Percentiles rank a stretch among this genome's conserved stretches.
phyloP scores from a whole-genome alignment of 371 early-diverging fungal species.

The Actinomucor elegans region DNA sequence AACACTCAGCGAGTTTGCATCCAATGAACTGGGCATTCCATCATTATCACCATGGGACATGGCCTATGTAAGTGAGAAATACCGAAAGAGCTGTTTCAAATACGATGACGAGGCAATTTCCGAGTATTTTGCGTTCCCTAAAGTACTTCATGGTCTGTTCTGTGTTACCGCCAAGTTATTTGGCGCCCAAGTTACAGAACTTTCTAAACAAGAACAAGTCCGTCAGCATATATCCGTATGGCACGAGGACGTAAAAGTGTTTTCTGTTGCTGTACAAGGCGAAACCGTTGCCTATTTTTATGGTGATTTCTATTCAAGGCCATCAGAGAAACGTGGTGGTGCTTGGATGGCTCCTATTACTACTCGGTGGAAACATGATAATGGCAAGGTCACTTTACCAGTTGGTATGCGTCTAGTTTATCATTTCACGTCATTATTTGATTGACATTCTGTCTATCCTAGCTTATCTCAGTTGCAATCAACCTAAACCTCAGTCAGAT shows the following conservation, averaged over 20 bases:
- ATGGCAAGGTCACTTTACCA: slow-evolving; percentile 50
- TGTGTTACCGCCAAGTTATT: too few species aligned
- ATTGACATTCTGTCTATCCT: too few species aligned
- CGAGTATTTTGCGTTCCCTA: slow-evolving; percentile 58
- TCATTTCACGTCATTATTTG: too few species aligned
- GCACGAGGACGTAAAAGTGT: slow-evolving; percentile 65
- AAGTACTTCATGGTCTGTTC: slow-evolving; percentile 59
- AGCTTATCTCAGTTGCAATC: slow-evolving; percentile 67
- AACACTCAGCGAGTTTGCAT: slow-evolving; percentile 39
- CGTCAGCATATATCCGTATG: too few species aligned
- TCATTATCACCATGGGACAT: slow-evolving; percentile 67
- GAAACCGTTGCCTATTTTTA: slow-evolving; percentile 60
- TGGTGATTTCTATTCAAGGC: slow-evolving; percentile 64
- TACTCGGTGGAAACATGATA: slow-evolving; percentile 47
- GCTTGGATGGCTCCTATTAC: slow-evolving; percentile 76
- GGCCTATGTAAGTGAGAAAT: slow-evolving; percentile 54
- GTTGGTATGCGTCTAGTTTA: too few species aligned
- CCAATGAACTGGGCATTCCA: too few species aligned
- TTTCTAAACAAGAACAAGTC: too few species aligned
- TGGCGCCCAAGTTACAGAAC: too few species aligned
- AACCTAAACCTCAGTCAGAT: slow-evolving; percentile 50
- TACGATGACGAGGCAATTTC: slow-evolving; percentile 64
- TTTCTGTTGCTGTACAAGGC: slow-evolving; percentile 51
- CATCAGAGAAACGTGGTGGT: slow-evolving; percentile 66
- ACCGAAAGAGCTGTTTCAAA: slow-evolving; percentile 54